Base-by-base conservation (phyloP, 148 eudicot genomes). In the Dianthus caryophyllus region DNA sequence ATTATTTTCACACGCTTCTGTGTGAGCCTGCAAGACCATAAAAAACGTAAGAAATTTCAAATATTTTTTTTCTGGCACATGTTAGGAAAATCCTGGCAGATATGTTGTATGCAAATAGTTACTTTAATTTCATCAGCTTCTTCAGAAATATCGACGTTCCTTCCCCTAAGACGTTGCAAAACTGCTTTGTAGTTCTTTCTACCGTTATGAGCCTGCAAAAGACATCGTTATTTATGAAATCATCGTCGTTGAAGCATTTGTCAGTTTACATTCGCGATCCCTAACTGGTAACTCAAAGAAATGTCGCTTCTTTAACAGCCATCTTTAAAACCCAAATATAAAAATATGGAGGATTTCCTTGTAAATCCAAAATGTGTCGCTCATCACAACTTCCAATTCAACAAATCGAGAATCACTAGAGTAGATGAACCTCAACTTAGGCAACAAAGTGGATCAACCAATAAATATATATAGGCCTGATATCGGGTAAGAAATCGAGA, bases 41-140 rank as follows among this genome's bases (percentile, higher is more conserved):
- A 30, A 27, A n/a, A 1, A 11, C 7, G 7, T 12, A 47, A 2
- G 29, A 24, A 27, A n/a, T n/a, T n/a, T 59, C 60, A 29, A 44
- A 27, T 20, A 46, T 30, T 56, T n/a, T 30, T 51, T 12, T 0
- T 17, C 43, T 2, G 9, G n/a, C n/a, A 6, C 43, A 20, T 20
- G 44, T 6, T 9, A 41, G 6, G 12, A 27, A 1, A 10, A 10
- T 39, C 9, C 43, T 33, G 38, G 31, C 47, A 20, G 11, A 11
- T 6, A n/a, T 11, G 52, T 18, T 41, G 8, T 30, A 18, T 41
- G 8, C 20, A 11, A 36, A 33, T 21, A 33, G 16, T 30, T 78
- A 85, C 86, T 75, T 71, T 70, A 24, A 88, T 88, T 30, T 83
- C 87, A 68, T 85, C 80, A 51, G 81, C 84, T 80, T 88, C 96